Conservation (phyloP, 2,329 filamentous ascomycete genomes). For the Botryosphaeria dothidea region DNA sequence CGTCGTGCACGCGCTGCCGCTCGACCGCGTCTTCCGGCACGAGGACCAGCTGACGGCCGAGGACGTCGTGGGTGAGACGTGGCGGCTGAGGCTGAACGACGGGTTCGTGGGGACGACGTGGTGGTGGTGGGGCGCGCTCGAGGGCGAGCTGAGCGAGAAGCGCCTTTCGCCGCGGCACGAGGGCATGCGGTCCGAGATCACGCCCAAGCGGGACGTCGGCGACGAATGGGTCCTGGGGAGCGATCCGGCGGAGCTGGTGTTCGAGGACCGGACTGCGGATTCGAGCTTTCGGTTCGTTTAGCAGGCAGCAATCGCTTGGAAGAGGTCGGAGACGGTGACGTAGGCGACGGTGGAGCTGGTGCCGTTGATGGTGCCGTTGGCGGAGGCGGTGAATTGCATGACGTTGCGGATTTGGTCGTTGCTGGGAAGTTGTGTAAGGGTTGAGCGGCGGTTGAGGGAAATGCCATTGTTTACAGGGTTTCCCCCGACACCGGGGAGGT, state of each 20-base stretch:
- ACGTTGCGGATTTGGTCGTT: no score
- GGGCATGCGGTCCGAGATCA: background rate
- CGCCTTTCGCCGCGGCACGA: slow-evolving; percentile 12
- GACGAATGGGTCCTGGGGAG: slow-evolving; percentile 14
- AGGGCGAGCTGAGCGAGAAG: slow-evolving; percentile 14
- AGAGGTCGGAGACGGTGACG: no score
- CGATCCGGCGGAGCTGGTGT: slow-evolving; percentile 8
- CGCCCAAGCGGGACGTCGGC: background rate
- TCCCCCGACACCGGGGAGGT: no score
- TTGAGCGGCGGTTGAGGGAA: no score
- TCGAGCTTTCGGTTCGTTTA: background rate
- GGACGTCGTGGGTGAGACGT: slow-evolving; percentile 8
- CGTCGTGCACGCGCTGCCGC: slow-evolving; percentile 9
- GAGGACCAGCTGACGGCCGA: background rate
- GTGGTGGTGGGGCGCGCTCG: slow-evolving; percentile 22
- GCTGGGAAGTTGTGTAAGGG: no score
- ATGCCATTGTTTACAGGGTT: no score
- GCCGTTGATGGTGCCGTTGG: no score
- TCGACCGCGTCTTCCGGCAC: background rate
- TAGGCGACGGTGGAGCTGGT: no score
- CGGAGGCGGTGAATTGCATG: no score
- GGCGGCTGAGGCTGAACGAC: background rate
- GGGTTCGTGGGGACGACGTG: slow-evolving; percentile 17
- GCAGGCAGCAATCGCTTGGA: background rate
- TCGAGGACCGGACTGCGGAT: background rate